A percentile compares a stretch with the other conserved stretches of the same genome.
Evolutionary conservation across 179 eudicot genomes (phyloP).

Genomic region (Silene noctiflora): DNA sequence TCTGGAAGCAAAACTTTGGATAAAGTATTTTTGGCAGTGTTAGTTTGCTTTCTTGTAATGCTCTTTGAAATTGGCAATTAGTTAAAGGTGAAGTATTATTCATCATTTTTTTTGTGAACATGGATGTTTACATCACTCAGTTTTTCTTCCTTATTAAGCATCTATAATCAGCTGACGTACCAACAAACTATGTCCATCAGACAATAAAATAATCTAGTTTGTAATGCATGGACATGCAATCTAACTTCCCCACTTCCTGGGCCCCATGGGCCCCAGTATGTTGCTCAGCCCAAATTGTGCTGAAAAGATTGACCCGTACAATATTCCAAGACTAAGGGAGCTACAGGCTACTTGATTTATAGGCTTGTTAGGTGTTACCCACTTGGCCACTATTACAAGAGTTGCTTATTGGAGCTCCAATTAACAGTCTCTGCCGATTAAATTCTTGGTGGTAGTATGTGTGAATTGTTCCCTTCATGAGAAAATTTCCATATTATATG

Average conservation of each 20-base stretch:
- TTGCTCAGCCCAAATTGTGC: constrained; percentile 11
- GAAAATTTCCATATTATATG: not conserved
- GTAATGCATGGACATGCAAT: constrained; percentile 14
- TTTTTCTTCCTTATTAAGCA: constrained; percentile 30
- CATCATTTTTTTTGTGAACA: constrained; percentile 18
- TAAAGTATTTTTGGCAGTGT: constrained; percentile 21
- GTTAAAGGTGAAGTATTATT: constrained; percentile 20
- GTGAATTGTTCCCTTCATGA: not conserved
- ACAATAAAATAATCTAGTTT: constrained; percentile 2
- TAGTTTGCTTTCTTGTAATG: constrained; percentile 28
- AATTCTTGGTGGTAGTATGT: not conserved
- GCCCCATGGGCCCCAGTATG: constrained; percentile 7
- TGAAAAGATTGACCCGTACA: constrained; percentile 15
- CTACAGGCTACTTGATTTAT: constrained; percentile 3
- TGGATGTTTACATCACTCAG: constrained; percentile 23
- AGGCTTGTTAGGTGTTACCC: too few species aligned
- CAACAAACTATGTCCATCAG: constrained; percentile 18
- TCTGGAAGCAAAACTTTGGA: constrained; percentile 18
- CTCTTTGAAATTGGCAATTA: constrained; percentile 23
- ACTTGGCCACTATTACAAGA: not conserved
- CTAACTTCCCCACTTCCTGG: constrained; percentile 1
- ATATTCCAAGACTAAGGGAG: constrained; percentile 20
- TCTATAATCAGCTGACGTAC: constrained; percentile 22
- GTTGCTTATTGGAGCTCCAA: constrained; percentile 1
- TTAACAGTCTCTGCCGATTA: not conserved